These are phyloP conservation scores for Knoxia roxburghii DNA, from an alignment of 257 asterid species.

Conservation along the genomic window DNA sequence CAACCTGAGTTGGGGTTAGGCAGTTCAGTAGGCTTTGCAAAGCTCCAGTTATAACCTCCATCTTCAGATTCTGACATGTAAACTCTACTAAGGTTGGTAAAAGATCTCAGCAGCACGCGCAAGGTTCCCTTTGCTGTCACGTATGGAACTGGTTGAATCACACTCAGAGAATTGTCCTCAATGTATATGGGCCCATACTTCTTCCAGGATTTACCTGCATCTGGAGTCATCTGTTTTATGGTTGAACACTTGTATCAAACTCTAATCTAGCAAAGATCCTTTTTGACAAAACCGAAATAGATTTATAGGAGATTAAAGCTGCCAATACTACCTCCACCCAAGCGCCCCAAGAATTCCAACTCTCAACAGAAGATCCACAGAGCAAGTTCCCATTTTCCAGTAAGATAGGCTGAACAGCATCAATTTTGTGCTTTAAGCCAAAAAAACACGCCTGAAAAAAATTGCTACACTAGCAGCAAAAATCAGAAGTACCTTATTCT, in stretches of 20 bases:
- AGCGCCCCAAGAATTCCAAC: conserved; percentile 99
- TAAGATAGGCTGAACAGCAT: conserved; percentile 63
- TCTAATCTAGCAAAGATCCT: background rate
- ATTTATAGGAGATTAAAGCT: background rate
- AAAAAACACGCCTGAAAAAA: background rate
- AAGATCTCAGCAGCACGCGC: conserved; percentile 78
- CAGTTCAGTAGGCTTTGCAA: conserved; percentile 62
- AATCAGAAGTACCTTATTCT: conserved; percentile 58
- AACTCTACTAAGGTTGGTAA: conserved; percentile 46
- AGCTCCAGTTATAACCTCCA: conserved; percentile 86
- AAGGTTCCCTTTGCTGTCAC: conserved; percentile 65
- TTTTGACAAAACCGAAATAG: background rate
- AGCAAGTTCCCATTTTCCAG: conserved; percentile 78
- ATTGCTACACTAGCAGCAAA: background rate
- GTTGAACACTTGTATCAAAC: conserved; percentile 1
- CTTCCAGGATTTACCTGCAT: conserved; percentile 76
- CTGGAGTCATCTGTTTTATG: conserved; percentile 60
- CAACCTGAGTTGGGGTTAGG: conserved; percentile 97
- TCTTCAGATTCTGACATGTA: conserved; percentile 85
- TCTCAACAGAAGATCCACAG: conserved; percentile 96
- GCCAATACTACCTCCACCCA: conserved; percentile 78
- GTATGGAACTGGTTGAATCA: conserved; percentile 92
- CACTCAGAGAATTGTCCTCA: conserved; percentile 50
- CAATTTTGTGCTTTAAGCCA: background rate
- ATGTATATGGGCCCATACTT: conserved; percentile 88